Evolutionary conservation across 2,329 filamentous ascomycete genomes (phyloP).

Genomic region (Capronia epimyces): DNA sequence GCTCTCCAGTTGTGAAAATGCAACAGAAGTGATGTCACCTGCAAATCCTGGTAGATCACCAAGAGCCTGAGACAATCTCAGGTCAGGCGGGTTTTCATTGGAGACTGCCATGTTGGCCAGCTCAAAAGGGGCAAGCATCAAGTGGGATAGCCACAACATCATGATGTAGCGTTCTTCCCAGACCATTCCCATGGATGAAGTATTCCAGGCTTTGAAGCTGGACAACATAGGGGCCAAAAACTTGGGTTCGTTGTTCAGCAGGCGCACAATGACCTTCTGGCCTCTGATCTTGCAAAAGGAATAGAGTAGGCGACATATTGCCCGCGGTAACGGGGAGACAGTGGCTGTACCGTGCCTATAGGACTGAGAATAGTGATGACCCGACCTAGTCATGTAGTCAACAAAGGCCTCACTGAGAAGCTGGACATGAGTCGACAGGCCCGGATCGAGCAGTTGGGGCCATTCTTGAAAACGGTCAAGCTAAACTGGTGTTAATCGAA

Average conservation of each 20-base stretch:
- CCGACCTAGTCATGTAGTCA: constrained; percentile 26
- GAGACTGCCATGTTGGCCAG: constrained; percentile 70
- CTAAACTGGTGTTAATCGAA: constrained; percentile 30
- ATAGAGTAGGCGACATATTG: constrained; percentile 76
- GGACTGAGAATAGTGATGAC: constrained; percentile 22
- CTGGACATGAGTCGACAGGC: constrained; percentile 70
- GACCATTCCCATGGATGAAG: constrained; percentile 44
- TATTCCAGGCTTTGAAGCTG: constrained; percentile 28
- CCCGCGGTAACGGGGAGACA: constrained; percentile 54
- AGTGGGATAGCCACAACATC: constrained; percentile 78
- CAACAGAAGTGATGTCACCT: constrained; percentile 63
- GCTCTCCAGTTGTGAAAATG: constrained; percentile 63
- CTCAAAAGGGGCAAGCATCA: constrained; percentile 83
- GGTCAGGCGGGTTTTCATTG: constrained; percentile 1
- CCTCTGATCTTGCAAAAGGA: constrained; percentile 91
- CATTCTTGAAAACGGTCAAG: constrained; percentile 93
- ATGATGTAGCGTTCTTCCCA: constrained; percentile 91
- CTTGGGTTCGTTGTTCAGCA: constrained; percentile 82
- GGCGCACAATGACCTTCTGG: constrained; percentile 84
- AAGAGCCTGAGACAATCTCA: constrained; percentile 45
- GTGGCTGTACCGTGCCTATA: constrained; percentile 36
- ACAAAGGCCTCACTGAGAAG: constrained; percentile 71
- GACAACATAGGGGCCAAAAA: constrained; percentile 73
- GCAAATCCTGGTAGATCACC: constrained; percentile 63
- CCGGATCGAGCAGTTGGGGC: constrained; percentile 83